Evolutionary conservation across 805 yeast species (phyloP).

Genomic region (Jamesozyma jinghongensis): DNA sequence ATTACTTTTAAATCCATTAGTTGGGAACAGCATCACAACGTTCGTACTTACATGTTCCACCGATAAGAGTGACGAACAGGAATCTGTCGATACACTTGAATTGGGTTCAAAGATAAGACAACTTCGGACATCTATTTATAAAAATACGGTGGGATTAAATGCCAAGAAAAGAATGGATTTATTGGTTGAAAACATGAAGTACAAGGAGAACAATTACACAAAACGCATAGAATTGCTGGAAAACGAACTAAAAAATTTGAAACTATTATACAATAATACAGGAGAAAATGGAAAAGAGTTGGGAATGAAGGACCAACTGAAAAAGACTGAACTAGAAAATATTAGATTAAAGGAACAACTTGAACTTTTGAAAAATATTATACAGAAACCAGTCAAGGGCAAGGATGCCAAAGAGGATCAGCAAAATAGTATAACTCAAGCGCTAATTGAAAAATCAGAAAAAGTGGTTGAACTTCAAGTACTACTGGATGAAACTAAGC

Average conservation of each 20-base stretch:
- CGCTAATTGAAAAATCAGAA: slow-evolving; percentile 20
- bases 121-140: slow-evolving; percentile 45
- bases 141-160: slow-evolving; percentile 42
- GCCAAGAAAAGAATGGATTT: slow-evolving; percentile 35
- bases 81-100: slow-evolving; percentile 61
- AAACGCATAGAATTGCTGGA: slow-evolving; percentile 8
- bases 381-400: background rate
- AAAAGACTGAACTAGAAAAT: slow-evolving; percentile 4
- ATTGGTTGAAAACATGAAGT: slow-evolving; percentile 38
- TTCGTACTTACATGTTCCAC: slow-evolving; percentile 70
- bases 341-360: slow-evolving; percentile 7
- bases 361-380: background rate
- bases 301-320: background rate
- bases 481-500: slow-evolving; percentile 13
- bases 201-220: slow-evolving; percentile 21
- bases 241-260: slow-evolving; percentile 6
- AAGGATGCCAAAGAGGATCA: background rate
- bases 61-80: slow-evolving; percentile 43
- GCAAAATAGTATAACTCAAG: slow-evolving; percentile 9
- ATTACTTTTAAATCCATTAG: slow-evolving; percentile 67
- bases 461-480: slow-evolving; percentile 15
- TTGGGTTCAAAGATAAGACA: slow-evolving; percentile 68
- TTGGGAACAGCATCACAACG: slow-evolving; percentile 74
- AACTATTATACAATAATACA: background rate
- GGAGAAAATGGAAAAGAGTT: background rate